These are phyloP conservation scores for Pterocarpus santalinus DNA, from an alignment of 306 rosid genomes.

Conservation along the genomic window DNA sequence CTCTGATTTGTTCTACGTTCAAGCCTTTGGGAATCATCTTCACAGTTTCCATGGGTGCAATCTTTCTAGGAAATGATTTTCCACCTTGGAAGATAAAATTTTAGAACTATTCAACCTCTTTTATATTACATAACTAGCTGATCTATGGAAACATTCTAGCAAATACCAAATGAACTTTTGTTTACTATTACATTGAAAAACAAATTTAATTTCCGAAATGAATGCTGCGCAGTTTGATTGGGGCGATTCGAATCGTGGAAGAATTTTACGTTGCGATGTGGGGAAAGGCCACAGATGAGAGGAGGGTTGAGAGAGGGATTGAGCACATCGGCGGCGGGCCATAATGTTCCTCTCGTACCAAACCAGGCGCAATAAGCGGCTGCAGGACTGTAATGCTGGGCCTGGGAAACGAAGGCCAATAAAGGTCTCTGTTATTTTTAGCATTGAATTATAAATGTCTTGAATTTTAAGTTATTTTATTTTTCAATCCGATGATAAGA, in stretches of 20 bases:
- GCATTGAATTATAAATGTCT: no score
- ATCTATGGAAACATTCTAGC: no score
- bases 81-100: slow-evolving; percentile 60
- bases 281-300: slow-evolving; percentile 61
- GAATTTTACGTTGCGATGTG: slow-evolving; percentile 61
- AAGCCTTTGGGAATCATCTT: slow-evolving; percentile 60
- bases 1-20: slow-evolving; percentile 61
- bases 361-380: no score
- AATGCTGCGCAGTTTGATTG: slow-evolving; percentile 52
- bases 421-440: no score
- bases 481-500: no score
- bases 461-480: no score
- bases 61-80: slow-evolving; percentile 58
- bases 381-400: no score
- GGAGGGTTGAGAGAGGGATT: not conserved
- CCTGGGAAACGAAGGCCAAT: no score
- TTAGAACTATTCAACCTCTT: not conserved
- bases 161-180: no score
- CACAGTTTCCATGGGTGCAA: slow-evolving; percentile 48
- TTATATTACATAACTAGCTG: not conserved
- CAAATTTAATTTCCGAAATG: not conserved
- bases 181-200: not conserved
- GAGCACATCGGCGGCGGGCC: not conserved
- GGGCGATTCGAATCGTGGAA: slow-evolving; percentile 52
- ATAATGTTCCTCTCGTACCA: slow-evolving; percentile 55